Evolutionary conservation across 768 basidiomycete genomes (phyloP).

Genomic region (Astraeus odoratus): DNA sequence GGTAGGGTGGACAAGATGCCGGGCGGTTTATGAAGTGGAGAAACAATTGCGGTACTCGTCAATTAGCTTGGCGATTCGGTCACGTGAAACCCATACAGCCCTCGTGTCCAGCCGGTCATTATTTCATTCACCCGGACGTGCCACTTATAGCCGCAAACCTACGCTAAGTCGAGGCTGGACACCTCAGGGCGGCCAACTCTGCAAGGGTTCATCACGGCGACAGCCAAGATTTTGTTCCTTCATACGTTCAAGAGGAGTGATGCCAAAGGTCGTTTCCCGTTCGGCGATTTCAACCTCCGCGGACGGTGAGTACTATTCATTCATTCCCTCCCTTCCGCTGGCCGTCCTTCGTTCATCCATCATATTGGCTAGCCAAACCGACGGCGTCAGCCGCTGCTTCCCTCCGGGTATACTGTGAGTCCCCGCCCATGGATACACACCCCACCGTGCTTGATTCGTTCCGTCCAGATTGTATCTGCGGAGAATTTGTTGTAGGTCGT

Average conservation of each 20-base stretch:
- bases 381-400: constrained; percentile 74
- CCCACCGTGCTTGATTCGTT: constrained; percentile 10
- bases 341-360: neutral
- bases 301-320: constrained; percentile 67
- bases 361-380: constrained; percentile 49
- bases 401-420: constrained; percentile 76
- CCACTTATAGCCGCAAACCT: no score
- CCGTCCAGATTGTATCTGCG: constrained; percentile 71
- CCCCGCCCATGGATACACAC: constrained; percentile 5
- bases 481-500: constrained; percentile 77
- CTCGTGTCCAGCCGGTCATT: neutral
- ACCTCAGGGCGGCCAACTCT: no score
- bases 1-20: constrained; percentile 8
- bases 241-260: no score
- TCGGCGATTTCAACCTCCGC: constrained; percentile 86
- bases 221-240: no score
- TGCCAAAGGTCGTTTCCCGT: constrained; percentile 91
- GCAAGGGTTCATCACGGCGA: no score
- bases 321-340: neutral
- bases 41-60: constrained; percentile 20
- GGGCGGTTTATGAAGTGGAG: constrained; percentile 12
- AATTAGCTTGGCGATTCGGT: constrained; percentile 7
- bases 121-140: neutral
- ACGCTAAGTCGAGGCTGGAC: no score
- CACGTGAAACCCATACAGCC: constrained; percentile 21